phyloP scores from a whole-genome alignment of 306 rosid genomes.

The Pyrus pyrifolia region DNA sequence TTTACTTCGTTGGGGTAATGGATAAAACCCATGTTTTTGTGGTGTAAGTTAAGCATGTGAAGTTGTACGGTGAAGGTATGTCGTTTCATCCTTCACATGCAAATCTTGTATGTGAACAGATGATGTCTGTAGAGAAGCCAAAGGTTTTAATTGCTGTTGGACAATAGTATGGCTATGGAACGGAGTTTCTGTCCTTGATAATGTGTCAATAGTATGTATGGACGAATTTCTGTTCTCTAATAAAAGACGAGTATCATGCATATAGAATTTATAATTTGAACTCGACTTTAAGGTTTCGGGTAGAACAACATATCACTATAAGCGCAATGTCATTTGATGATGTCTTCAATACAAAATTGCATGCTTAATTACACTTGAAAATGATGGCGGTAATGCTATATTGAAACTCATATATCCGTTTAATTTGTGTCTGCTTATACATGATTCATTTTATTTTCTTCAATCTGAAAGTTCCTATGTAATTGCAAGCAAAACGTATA shows the following conservation, averaged over 20 bases:
- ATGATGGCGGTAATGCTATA: neutral
- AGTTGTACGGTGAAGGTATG: neutral
- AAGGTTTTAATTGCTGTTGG: neutral
- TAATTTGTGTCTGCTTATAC: neutral
- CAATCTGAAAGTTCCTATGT: neutral
- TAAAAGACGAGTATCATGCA: no score
- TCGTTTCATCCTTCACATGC: neutral
- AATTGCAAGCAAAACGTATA: neutral
- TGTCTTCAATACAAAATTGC: neutral
- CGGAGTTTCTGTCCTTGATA: rapidly evolving
- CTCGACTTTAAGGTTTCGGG: neutral
- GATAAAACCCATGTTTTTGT: neutral
- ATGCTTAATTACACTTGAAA: neutral
- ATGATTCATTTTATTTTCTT: neutral
- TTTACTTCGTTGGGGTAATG: neutral
- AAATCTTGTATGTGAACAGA: neutral
- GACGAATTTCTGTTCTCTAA: no score
- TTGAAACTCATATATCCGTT: neutral
- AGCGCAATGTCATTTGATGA: neutral
- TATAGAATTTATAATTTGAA: no score
- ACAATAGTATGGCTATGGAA: neutral
- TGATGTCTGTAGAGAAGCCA: neutral
- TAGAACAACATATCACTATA: neutral
- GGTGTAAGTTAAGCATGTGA: neutral
- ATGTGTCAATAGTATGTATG: no score